These are phyloP conservation scores for Blastocystis sp. DNA, from an alignment of 352 stramenopile species.

Conservation along the genomic window DNA sequence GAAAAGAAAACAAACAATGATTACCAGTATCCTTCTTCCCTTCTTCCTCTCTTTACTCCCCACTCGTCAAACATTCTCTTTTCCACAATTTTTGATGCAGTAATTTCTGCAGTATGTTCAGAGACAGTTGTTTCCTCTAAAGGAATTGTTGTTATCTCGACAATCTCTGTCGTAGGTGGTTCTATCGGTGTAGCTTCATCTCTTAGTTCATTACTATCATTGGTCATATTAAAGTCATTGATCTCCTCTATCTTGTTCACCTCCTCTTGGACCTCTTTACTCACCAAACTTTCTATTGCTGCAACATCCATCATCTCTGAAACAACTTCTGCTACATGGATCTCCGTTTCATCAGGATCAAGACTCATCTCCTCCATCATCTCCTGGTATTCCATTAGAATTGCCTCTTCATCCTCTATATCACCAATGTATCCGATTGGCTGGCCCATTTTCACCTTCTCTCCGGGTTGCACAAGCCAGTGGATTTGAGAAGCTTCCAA, in stretches of 20 bases:
- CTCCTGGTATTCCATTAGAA: neutral
- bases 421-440: constrained; percentile 75
- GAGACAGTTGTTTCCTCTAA: too few relatives aligned
- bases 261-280: neutral
- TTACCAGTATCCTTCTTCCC: neutral
- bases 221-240: neutral
- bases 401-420: constrained; percentile 71
- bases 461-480: constrained; percentile 33
- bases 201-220: neutral
- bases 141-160: too few relatives aligned
- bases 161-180: too few relatives aligned
- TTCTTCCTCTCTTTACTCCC: neutral
- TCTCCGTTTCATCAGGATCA: neutral
- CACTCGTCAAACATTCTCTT: neutral
- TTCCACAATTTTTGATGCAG: neutral
- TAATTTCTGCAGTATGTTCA: neutral
- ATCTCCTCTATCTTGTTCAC: neutral
- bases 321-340: neutral
- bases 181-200: too few relatives aligned
- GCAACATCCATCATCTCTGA: neutral
- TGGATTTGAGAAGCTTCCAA: constrained; percentile 47
- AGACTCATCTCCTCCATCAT: neutral
- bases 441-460: constrained; percentile 64
- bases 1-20: neutral
- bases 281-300: too few relatives aligned